phyloP scores from a whole-genome alignment of 495 filamentous ascomycete genomes.

The Penicillium robsamsonii region DNA sequence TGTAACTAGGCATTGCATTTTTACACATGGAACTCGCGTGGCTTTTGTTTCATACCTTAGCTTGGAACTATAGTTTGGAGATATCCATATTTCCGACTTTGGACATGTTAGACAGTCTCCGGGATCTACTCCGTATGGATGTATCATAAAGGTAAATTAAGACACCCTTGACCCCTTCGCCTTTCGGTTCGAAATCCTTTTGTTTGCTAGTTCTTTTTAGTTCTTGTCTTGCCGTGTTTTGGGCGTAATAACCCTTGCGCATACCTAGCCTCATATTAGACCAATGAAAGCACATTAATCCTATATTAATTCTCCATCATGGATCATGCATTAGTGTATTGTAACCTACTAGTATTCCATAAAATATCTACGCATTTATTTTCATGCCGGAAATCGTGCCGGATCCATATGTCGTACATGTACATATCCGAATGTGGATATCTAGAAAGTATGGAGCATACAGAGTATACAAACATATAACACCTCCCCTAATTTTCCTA shows the following conservation, averaged over 20 bases:
- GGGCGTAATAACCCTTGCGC: conserved; percentile 4
- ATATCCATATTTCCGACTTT: not conserved
- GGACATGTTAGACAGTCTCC: not conserved
- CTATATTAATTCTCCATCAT: not conserved
- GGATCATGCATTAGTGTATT: not conserved
- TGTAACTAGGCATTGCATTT: conserved; percentile 16
- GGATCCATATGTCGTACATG: not conserved
- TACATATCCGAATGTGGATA: not conserved
- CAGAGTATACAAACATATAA: not conserved
- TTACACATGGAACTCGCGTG: conserved; percentile 27
- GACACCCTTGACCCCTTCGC: not conserved
- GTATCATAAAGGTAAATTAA: not conserved
- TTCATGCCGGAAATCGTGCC: not conserved
- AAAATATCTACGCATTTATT: not conserved
- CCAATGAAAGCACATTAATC: not conserved
- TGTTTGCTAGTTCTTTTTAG: not conserved
- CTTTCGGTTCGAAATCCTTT: not conserved
- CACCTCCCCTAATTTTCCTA: not conserved
- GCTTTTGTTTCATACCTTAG: conserved; percentile 17
- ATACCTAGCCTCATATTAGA: not conserved
- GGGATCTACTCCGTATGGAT: not conserved
- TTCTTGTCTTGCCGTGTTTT: not conserved
- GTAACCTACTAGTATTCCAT: not conserved
- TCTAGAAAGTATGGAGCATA: not conserved
- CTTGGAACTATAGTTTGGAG: not conserved